These are phyloP conservation scores for Macroventuria anomochaeta DNA, from an alignment of 2,329 filamentous ascomycete species.

Conservation along the genomic window DNA sequence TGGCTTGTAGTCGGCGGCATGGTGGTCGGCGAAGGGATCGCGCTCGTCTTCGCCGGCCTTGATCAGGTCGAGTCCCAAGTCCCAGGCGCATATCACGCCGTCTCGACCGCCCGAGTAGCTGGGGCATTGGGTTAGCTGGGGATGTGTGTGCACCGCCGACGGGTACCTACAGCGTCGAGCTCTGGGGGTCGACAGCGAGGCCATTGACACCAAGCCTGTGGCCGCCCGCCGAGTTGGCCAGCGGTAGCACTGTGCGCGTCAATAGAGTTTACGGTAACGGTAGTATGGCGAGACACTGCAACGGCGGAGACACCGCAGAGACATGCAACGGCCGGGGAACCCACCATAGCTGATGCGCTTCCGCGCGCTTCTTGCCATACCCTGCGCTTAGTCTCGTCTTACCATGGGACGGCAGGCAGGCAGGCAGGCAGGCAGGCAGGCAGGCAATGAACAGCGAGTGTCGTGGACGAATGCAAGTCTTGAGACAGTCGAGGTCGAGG, in stretches of 20 bases:
- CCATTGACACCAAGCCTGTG: constrained; percentile 96
- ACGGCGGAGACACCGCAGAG: neutral
- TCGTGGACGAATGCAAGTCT: neutral
- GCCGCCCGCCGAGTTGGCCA: constrained; percentile 77
- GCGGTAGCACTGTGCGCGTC: constrained; percentile 66
- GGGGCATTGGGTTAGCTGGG: constrained; percentile 22
- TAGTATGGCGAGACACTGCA: neutral
- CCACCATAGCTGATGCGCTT: constrained; percentile 62
- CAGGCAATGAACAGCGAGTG: neutral
- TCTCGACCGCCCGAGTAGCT: constrained; percentile 95
- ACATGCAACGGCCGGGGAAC: constrained; percentile 23
- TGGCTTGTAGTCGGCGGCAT: constrained; percentile 42
- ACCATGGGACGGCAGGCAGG: constrained; percentile 30
- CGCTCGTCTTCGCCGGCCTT: constrained; percentile 42
- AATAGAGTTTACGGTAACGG: neutral
- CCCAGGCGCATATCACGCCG: constrained; percentile 95
- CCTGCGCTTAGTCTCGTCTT: constrained; percentile 25
- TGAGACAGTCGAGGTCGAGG: constrained; percentile 1
- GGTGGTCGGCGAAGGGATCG: constrained; percentile 51
- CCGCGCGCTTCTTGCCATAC: constrained; percentile 60
- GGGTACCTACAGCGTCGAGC: constrained; percentile 75
- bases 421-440: too few species aligned
- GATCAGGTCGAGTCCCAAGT: constrained; percentile 75
- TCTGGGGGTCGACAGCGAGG: constrained; percentile 81
- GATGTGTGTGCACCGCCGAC: neutral